Conservation (phyloP, 257 asterid species). For the Scutellaria baicalensis region DNA sequence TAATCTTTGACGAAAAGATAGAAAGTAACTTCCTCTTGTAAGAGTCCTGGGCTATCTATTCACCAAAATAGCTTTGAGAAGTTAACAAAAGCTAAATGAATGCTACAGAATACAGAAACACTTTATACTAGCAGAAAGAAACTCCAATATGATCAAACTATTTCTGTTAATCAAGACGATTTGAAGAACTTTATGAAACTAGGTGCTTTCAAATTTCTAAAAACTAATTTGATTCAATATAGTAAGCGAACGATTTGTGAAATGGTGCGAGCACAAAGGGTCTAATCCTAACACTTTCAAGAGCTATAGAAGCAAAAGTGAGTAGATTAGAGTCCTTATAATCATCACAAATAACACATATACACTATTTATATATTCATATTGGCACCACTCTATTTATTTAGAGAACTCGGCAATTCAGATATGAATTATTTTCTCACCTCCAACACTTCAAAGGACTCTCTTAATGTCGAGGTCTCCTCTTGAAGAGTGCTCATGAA, state of each 20-base stretch:
- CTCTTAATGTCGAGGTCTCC: constrained; percentile 45
- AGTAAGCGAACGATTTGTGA: no score
- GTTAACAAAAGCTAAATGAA: not conserved
- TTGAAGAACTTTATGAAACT: no score
- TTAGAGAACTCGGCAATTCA: not conserved
- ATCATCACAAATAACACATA: not conserved
- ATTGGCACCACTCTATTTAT: no score
- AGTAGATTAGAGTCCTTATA: not conserved
- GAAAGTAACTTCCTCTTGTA: not conserved
- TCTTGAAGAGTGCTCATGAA: constrained; percentile 77
- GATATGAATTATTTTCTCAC: constrained; percentile 28
- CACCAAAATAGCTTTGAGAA: not conserved
- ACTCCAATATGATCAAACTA: no score
- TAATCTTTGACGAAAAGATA: not conserved
- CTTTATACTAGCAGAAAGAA: not conserved
- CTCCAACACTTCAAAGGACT: constrained; percentile 69
- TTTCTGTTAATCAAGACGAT: no score
- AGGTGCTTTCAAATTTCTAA: no score
- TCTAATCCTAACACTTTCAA: not conserved
- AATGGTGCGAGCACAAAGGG: not conserved
- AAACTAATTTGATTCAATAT: no score
- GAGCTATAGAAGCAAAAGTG: not conserved
- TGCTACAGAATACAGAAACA: not conserved
- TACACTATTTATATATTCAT: no score
- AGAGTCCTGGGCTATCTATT: not conserved